Evolutionary conservation across 305 asterid genomes (phyloP).

Genomic region (Nicotiana rustica): DNA sequence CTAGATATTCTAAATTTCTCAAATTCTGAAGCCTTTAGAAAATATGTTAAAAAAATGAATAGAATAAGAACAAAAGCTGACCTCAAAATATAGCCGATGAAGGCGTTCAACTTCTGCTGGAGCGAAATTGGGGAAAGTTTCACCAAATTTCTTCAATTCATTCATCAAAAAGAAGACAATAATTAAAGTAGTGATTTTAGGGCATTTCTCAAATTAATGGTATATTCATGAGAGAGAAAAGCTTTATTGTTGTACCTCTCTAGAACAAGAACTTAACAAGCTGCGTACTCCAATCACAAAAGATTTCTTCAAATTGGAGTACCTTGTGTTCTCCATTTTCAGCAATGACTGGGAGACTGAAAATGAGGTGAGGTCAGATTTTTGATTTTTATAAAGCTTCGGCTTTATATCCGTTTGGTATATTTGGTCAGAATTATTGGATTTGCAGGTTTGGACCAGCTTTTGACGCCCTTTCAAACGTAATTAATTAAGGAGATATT

Average conservation of each 20-base stretch:
- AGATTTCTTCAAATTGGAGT: conserved; percentile 4
- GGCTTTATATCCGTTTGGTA: neutral
- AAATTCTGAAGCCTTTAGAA: neutral
- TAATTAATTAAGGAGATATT: too few relatives aligned
- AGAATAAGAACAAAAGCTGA: conserved; percentile 30
- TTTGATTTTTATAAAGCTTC: neutral
- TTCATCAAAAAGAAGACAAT: neutral
- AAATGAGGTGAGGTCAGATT: neutral
- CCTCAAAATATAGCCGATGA: conserved; percentile 41
- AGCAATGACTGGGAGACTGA: conserved; percentile 5
- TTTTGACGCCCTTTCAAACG: too few relatives aligned
- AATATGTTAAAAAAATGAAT: neutral
- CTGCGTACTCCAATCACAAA: conserved; percentile 16
- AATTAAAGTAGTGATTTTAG: too few relatives aligned
- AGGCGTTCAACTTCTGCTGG: too few relatives aligned
- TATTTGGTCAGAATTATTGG: neutral
- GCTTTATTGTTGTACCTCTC: neutral
- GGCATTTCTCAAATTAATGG: neutral
- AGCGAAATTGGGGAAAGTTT: too few relatives aligned
- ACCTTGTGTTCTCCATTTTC: conserved; percentile 28
- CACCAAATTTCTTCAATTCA: too few relatives aligned
- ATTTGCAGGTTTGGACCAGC: too few relatives aligned
- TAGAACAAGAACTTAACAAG: conserved; percentile 23
- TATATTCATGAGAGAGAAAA: neutral
- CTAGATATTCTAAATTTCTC: neutral